Evolutionary conservation across 1,284 basidiomycete species (phyloP), one percentile per base, ranked within the genome.

Genomic region (Trichosporon sp.): DNA sequence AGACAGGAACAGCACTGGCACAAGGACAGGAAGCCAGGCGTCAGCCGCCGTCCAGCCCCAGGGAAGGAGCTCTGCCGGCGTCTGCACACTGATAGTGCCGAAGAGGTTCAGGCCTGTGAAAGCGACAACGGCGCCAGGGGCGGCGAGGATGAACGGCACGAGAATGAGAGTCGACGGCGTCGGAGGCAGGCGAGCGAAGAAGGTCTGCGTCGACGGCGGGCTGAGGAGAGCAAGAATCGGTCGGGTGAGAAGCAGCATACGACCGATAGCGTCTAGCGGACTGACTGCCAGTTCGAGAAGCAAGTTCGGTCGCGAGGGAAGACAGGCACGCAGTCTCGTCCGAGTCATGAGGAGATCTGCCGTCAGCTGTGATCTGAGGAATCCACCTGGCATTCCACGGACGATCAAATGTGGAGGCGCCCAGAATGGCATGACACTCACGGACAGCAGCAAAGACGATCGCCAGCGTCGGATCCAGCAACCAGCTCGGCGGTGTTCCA

Each of bases 21-120:
- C 65, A 21, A 76, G 62, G 1, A 77, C 27, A 1, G 79, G 75
- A 2, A 74, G 65, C 78, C 78, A 81, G 14, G 71, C 62, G 60
- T 81, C 79, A 2, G 75, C 71, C 25, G 71, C 69, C 56, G 69
- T 70, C 79, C 79, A 81, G 23, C 79, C 79, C 31, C 69, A 65
- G 1, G 75, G 71, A 33, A 59, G 58, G 9, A 81, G 72, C 58
- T 81, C 79, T 3, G 67, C 62, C 5, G 79, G 79, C 0, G 77
- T 77, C 14, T 66, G 59, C 16, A 79, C 64, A 2, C 61, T 66
- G 29, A 74, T 68, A 5, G 64, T 54, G 13, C 71, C 65, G 67
- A 81, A 81, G 60, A 76, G 70, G 70, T 76, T 74, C 34, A 69
- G 67, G 1, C 71, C 72, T 23, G 68, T 65, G 68, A 81, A 80